phyloP scores from a whole-genome alignment of 305 asterid genomes.

The Fraxinus angustifolia region DNA sequence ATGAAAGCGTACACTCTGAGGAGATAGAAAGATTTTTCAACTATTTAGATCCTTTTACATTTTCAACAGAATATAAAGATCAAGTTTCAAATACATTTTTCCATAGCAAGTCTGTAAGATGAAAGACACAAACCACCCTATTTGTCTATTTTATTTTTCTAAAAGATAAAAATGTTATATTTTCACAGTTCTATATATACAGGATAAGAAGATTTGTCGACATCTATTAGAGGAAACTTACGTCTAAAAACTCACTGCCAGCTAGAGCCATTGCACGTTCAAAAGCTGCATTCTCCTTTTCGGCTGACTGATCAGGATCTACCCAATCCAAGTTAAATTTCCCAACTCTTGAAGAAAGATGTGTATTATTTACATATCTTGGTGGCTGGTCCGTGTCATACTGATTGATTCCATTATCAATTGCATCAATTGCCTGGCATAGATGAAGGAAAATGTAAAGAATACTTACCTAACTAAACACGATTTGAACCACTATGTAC shows the following conservation, averaged over 20 bases:
- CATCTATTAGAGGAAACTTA: slow-evolving; percentile 31
- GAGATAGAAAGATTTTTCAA: not conserved
- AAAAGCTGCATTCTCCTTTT: slow-evolving; percentile 79
- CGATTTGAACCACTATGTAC: not conserved
- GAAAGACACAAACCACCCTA: not conserved
- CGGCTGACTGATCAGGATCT: slow-evolving; percentile 76
- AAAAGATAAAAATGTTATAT: not conserved
- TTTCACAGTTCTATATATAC: not conserved
- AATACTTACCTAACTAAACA: not conserved
- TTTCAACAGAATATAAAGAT: slow-evolving; percentile 3
- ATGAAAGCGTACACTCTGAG: slow-evolving; percentile 52
- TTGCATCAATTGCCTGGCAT: slow-evolving; percentile 77
- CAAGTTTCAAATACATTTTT: not conserved
- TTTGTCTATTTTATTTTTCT: not conserved
- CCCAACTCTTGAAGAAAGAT: slow-evolving; percentile 81
- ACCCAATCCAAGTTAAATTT: slow-evolving; percentile 77
- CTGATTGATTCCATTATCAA: slow-evolving; percentile 81
- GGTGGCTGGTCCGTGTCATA: slow-evolving; percentile 78
- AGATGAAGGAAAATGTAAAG: slow-evolving; percentile 11
- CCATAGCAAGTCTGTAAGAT: not conserved
- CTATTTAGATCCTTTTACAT: slow-evolving; percentile 6
- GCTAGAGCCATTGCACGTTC: slow-evolving; percentile 73
- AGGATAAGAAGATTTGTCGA: not conserved
- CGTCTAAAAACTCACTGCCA: slow-evolving; percentile 78
- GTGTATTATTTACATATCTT: slow-evolving; percentile 67